Conservation (phyloP, 83 land plant genomes). For the Isoetes engelmannii region DNA sequence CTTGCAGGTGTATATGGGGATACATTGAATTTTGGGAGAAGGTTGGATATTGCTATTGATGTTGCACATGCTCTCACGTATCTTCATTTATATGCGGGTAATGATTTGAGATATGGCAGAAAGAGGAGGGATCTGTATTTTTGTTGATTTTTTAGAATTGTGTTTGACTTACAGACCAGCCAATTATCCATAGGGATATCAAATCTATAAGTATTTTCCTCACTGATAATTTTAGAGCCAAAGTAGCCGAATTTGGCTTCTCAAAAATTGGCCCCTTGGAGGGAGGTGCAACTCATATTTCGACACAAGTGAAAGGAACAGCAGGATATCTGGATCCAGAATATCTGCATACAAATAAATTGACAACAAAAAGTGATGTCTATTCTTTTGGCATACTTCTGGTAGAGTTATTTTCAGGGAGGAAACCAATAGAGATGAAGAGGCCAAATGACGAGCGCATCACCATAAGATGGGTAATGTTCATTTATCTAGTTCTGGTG, state of each 20-base stretch:
- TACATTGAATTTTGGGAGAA: conserved; percentile 15
- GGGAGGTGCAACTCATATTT: conserved; percentile 65
- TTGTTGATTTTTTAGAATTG: no score
- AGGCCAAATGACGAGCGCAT: conserved; percentile 58
- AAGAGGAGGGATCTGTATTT: no score
- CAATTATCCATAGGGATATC: conserved; percentile 90
- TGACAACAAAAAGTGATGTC: conserved; percentile 87
- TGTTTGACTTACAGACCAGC: conserved; percentile 55
- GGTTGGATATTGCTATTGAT: conserved; percentile 28
- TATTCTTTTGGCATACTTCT: conserved; percentile 87
- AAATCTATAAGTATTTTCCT: conserved; percentile 91
- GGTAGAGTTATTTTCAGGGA: conserved; percentile 72
- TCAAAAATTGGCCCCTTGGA: conserved; percentile 70
- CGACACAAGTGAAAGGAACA: conserved; percentile 95
- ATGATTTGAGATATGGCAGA: no score
- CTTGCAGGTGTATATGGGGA: no score
- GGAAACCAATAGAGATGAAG: conserved; percentile 77
- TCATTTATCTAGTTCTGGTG: not conserved
- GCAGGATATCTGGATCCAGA: conserved; percentile 97
- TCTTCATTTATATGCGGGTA: conserved; percentile 30
- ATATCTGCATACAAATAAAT: conserved; percentile 77
- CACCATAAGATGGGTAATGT: conserved; percentile 85
- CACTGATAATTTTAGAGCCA: conserved; percentile 70
- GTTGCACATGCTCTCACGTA: conserved; percentile 29
- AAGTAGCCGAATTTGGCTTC: conserved; percentile 97